These are phyloP conservation scores for Nigrospora oryzae DNA, from an alignment of 2,329 filamentous ascomycete species.

Conservation along the genomic window DNA sequence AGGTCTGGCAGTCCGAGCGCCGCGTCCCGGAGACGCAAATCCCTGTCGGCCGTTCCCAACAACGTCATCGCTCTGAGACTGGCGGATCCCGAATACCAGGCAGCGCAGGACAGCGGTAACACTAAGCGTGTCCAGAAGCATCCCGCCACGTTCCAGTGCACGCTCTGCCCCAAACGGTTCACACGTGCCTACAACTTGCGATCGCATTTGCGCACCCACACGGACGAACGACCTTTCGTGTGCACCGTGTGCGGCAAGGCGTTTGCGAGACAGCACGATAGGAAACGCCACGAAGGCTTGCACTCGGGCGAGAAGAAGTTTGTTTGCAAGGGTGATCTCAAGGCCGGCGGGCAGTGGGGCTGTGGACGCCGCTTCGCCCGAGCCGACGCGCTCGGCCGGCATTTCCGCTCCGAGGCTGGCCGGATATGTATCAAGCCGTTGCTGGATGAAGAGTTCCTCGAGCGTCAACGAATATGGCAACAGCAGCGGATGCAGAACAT, in stretches of 20 bases:
- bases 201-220: slow-evolving; percentile 91
- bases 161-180: slow-evolving; percentile 87
- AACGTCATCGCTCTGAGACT: slow-evolving; percentile 77
- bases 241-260: slow-evolving; percentile 96
- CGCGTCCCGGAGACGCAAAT: slow-evolving; percentile 47
- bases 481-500: slow-evolving; percentile 60
- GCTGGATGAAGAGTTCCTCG: slow-evolving; percentile 84
- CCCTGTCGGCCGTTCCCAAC: slow-evolving; percentile 54
- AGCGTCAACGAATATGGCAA: slow-evolving; percentile 67
- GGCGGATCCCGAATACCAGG: slow-evolving; percentile 78
- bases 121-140: slow-evolving; percentile 92
- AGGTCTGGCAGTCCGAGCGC: slow-evolving; percentile 36
- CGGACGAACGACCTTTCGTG: slow-evolving; percentile 93
- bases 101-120: slow-evolving; percentile 49
- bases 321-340: slow-evolving; percentile 86
- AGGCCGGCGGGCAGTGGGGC: slow-evolving; percentile 78
- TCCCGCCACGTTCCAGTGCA: slow-evolving; percentile 94
- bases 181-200: slow-evolving; percentile 94
- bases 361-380: slow-evolving; percentile 90
- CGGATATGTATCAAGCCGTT: slow-evolving; percentile 96
- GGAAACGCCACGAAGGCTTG: slow-evolving; percentile 91
- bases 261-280: slow-evolving; percentile 93
- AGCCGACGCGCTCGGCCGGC: slow-evolving; percentile 86
- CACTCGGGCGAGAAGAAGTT: slow-evolving; percentile 99
- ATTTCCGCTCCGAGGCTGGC: slow-evolving; percentile 93